Evolutionary conservation across 306 rosid species (phyloP).

Genomic region (Mimosa pudica): DNA sequence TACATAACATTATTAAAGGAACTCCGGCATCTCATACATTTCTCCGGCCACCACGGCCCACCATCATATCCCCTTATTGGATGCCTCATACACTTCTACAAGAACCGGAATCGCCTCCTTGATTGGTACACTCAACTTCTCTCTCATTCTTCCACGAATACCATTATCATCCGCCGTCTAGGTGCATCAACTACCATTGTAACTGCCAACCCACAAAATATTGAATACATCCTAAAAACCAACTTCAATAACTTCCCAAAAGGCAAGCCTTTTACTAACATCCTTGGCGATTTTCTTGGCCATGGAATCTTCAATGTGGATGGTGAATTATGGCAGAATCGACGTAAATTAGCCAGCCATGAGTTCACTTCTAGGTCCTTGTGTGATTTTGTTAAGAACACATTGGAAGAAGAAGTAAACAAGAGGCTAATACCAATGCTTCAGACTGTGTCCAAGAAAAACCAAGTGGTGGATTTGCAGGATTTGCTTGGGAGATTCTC

Average conservation of each 20-base stretch:
- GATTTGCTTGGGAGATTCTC: conserved; percentile 69
- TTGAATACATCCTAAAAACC: conserved; percentile 82
- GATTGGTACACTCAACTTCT: conserved; percentile 83
- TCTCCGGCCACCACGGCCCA: conserved; percentile 44
- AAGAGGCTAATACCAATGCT: conserved; percentile 54
- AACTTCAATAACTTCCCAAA: conserved; percentile 86
- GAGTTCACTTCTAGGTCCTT: conserved; percentile 65
- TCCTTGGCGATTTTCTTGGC: conserved; percentile 84
- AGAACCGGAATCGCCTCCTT: conserved; percentile 55
- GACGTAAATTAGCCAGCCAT: conserved; percentile 72
- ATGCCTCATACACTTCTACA: conserved; percentile 71
- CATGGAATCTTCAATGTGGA: conserved; percentile 84
- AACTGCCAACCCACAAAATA: conserved; percentile 71
- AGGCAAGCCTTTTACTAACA: conserved; percentile 80
- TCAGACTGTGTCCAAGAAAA: conserved; percentile 39
- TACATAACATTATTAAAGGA: conserved; percentile 34
- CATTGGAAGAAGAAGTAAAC: conserved; percentile 56
- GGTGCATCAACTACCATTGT: conserved; percentile 71
- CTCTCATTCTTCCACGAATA: conserved; percentile 56
- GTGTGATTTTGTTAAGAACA: conserved; percentile 43
- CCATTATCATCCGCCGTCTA: conserved; percentile 61
- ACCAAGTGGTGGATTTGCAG: conserved; percentile 59
- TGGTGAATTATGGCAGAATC: conserved; percentile 67
- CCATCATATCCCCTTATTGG: conserved; percentile 69
- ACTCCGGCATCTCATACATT: conserved; percentile 36